Conservation (phyloP, 1,284 basidiomycete genomes). For the Chalciporus sp. region DNA sequence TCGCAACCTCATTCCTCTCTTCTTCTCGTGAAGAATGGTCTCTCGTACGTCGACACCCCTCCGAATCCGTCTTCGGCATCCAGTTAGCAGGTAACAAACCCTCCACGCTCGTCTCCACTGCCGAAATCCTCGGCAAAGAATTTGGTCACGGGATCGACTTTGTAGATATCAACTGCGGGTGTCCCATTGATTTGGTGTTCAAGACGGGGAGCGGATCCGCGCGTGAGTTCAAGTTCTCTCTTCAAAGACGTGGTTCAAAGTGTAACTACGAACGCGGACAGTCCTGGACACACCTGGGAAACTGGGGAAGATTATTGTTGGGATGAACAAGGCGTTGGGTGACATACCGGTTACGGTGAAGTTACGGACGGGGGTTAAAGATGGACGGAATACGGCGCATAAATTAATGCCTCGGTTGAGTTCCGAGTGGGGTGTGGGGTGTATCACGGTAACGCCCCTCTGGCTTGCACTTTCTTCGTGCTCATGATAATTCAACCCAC, state of each 20-base stretch:
- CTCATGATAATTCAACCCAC: neutral
- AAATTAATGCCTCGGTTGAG: conserved; percentile 89
- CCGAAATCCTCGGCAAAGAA: conserved; percentile 82
- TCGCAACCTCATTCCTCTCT: conserved; percentile 78
- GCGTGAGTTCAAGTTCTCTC: conserved; percentile 47
- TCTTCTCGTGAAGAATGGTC: conserved; percentile 93
- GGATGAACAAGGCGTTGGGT: conserved; percentile 91
- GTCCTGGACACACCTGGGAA: conserved; percentile 85
- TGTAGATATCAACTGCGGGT: conserved; percentile 95
- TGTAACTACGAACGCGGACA: conserved; percentile 21
- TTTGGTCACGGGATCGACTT: conserved; percentile 75
- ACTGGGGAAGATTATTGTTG: conserved; percentile 84
- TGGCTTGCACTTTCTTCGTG: neutral
- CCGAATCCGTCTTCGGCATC: conserved; percentile 89
- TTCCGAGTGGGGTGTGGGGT: conserved; percentile 77
- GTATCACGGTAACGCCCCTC: conserved; percentile 67
- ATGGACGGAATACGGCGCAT: conserved; percentile 84
- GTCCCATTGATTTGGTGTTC: conserved; percentile 96
- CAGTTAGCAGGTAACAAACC: conserved; percentile 86
- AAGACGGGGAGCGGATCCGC: conserved; percentile 90
- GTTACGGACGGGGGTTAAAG: conserved; percentile 89
- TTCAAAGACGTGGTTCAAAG: neutral
- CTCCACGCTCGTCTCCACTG: conserved; percentile 74
- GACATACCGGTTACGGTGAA: conserved; percentile 97
- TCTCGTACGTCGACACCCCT: conserved; percentile 83